Base-by-base conservation (phyloP, 2,329 filamentous ascomycete species). In the Coniosporium tulheliwenetii region DNA sequence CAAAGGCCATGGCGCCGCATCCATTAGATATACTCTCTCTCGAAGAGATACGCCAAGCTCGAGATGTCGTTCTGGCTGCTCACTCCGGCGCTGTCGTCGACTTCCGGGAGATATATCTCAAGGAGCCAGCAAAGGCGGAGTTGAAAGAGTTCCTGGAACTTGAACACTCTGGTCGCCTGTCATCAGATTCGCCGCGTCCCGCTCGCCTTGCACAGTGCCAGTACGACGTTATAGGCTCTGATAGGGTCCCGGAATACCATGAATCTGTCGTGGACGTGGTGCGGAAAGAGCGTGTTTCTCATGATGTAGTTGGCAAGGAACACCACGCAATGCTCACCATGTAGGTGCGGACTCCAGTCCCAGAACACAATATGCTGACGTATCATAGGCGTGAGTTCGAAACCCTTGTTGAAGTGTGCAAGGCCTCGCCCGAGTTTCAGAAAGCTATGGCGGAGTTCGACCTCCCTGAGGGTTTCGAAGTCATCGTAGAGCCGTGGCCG, bases 401-500 rank as follows among this genome's bases (percentile, higher is more conserved):
- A 30, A 49, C 52, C 4, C 53, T 73, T 4, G 59, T 67, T 5
- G 60, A 69, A 12, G 64, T 64, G 2, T 73, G 70, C 45, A 63
- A 67, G 41, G 58, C 60, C 29, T 76, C 71, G 2, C 64, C 67
- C 3, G 49, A 67, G 13, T 76, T 75, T 47, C 62, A 71, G 48
- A 53, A 65, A 41, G 68, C 66, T 1, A 50, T 73, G 8, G 60
- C 65, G 1, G 65, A 73, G 33, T 66, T 73, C 42, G 59, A 68
- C 30, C 54, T 75, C 2, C 71, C 70, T 1, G 64, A 71, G 43
- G 70, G 70, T 0, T 75, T 73, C 43, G 67, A 71, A 39, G 56
- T 72, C n/a, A 59, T 69, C 2, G 62, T 74, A 43, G 71, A 72
- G 48, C 70, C 71, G 29, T 74, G 67, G 67, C 70, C 70, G 5